phyloP scores from a whole-genome alignment of 768 basidiomycete species.

The Mycena latifolia region DNA sequence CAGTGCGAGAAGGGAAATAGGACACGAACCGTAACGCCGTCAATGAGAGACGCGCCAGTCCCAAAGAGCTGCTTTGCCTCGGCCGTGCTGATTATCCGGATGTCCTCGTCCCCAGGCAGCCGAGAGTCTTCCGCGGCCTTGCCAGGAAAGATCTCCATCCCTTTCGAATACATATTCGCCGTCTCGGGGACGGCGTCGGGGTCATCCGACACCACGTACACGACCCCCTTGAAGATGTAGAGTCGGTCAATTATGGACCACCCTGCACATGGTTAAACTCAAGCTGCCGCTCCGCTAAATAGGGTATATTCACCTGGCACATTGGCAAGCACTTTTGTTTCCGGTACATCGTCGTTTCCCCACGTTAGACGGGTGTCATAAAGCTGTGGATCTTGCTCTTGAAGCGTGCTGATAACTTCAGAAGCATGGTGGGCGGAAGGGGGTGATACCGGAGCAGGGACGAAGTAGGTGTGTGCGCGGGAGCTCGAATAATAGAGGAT shows the following conservation, averaged over 20 bases:
- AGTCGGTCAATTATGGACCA: conserved; percentile 28
- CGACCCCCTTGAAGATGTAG: conserved; percentile 32
- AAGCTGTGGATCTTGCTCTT: conserved; percentile 28
- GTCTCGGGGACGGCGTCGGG: conserved; percentile 52
- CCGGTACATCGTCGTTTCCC: conserved; percentile 55
- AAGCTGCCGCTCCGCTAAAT: too few relatives aligned
- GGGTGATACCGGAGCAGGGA: conserved; percentile 21
- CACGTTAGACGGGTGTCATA: conserved; percentile 53
- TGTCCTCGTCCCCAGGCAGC: conserved; percentile 64
- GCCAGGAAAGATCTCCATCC: conserved; percentile 58
- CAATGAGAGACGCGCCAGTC: conserved; percentile 72
- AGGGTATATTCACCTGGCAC: conserved; percentile 67
- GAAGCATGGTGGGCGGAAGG: conserved; percentile 19
- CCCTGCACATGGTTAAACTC: conserved; percentile 21
- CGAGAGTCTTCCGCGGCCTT: conserved; percentile 58
- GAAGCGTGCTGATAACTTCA: conserved; percentile 25
- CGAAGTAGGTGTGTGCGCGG: conserved; percentile 20
- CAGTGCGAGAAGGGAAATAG: neutral
- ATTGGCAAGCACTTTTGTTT: conserved; percentile 80
- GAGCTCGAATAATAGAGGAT: conserved; percentile 59
- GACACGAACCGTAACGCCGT: conserved; percentile 75
- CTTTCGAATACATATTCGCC: conserved; percentile 65
- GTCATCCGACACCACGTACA: conserved; percentile 30
- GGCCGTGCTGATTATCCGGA: conserved; percentile 78
- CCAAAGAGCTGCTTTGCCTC: conserved; percentile 81